These are phyloP conservation scores for Heritiera littoralis DNA, from an alignment of 345 rosid genomes.

Conservation along the genomic window DNA sequence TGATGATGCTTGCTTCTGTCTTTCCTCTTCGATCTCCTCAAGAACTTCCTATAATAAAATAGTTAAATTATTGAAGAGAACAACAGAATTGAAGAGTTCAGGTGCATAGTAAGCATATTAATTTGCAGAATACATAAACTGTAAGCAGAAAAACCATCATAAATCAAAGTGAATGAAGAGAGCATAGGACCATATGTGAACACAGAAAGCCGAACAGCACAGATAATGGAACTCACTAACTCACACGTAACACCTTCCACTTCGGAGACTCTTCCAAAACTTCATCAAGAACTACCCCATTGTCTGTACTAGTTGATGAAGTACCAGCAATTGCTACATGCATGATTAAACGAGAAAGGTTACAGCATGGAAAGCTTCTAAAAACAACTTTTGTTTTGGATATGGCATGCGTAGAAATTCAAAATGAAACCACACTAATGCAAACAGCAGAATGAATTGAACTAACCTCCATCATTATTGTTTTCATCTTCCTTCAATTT, in stretches of 20 bases:
- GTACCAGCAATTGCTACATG: slow-evolving; percentile 44
- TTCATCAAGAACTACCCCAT: slow-evolving; percentile 61
- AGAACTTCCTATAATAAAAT: slow-evolving; percentile 67
- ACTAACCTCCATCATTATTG: slow-evolving; percentile 47
- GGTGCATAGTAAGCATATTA: background rate
- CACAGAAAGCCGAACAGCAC: slow-evolving; percentile 23
- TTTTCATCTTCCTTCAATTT: slow-evolving; percentile 42
- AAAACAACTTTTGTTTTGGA: background rate
- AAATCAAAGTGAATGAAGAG: background rate
- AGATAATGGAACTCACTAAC: slow-evolving; percentile 58
- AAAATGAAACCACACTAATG: slow-evolving; percentile 5
- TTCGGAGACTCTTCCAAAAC: slow-evolving; percentile 88
- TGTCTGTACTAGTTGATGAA: slow-evolving; percentile 37
- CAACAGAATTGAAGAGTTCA: background rate
- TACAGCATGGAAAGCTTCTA: slow-evolving; percentile 5
- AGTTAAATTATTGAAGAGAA: background rate
- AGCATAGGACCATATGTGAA: slow-evolving; percentile 13
- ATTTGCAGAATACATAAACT: background rate
- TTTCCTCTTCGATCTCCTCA: slow-evolving; percentile 82
- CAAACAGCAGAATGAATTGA: slow-evolving; percentile 10
- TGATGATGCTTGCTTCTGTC: slow-evolving; percentile 48
- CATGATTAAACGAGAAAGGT: slow-evolving; percentile 21
- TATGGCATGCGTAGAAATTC: background rate
- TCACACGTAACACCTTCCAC: slow-evolving; percentile 99
- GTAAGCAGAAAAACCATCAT: background rate